Percentiles rank a stretch among this genome's conserved stretches.
phyloP scores from a whole-genome alignment of 23 red algal genomes.

The Gracilaria gracilis region DNA sequence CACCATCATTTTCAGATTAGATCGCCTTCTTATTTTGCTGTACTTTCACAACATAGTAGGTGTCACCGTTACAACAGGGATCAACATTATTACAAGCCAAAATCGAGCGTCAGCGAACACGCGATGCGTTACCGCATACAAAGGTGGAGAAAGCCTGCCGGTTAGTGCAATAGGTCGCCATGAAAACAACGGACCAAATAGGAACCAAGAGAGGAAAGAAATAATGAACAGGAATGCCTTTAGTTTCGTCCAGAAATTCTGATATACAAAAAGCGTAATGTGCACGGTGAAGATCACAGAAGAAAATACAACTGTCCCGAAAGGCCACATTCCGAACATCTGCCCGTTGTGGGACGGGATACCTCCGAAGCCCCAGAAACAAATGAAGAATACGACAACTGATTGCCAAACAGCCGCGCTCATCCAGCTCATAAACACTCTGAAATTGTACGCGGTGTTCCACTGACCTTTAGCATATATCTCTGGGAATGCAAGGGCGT shows the following conservation, averaged over 20 bases:
- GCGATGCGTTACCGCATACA: conserved; percentile 68
- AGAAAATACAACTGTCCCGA: conserved; percentile 64
- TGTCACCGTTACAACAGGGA: conserved; percentile 53
- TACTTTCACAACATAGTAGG: conserved; percentile 61
- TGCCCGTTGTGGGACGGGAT: conserved; percentile 61
- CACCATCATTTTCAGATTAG: conserved; percentile 73
- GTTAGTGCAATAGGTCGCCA: conserved; percentile 46
- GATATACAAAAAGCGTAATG: conserved; percentile 54
- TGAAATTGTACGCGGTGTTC: conserved; percentile 67
- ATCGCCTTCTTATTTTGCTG: conserved; percentile 45
- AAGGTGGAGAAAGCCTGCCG: conserved; percentile 45
- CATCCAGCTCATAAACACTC: conserved; percentile 86
- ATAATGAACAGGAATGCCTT: conserved; percentile 31
- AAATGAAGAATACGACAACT: conserved; percentile 79
- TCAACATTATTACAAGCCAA: conserved; percentile 63
- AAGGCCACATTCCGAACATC: conserved; percentile 72
- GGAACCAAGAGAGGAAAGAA: conserved; percentile 67
- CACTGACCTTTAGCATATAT: conserved; percentile 86
- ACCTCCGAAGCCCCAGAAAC: conserved; percentile 72
- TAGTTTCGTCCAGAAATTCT: conserved; percentile 79
- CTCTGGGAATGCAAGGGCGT: conserved; percentile 89
- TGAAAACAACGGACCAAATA: conserved; percentile 71
- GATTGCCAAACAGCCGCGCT: conserved; percentile 80
- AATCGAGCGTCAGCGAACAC: conserved; percentile 70
- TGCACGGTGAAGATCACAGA: conserved; percentile 68